phyloP scores from a whole-genome alignment of 2,329 filamentous ascomycete species.

The Cercospora citrullina region DNA sequence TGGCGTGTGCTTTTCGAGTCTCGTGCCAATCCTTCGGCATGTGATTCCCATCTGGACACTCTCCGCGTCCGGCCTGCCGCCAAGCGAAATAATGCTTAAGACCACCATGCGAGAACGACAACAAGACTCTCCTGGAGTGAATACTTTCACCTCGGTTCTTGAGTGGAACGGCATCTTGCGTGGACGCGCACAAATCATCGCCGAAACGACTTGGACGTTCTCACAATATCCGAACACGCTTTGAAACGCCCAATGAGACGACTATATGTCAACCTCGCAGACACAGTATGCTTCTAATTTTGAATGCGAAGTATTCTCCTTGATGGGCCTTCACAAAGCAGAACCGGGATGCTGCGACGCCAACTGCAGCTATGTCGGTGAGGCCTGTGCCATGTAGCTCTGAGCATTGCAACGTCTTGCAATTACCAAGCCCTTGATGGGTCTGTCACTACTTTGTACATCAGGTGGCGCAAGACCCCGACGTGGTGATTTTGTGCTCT shows the following conservation, averaged over 20 bases:
- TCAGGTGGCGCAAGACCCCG: neutral
- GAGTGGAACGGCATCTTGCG: neutral
- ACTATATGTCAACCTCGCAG: neutral
- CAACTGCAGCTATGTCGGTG: neutral
- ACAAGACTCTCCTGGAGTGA: neutral
- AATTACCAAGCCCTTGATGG: neutral
- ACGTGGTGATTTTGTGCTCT: neutral
- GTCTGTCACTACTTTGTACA: neutral
- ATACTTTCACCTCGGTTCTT: neutral
- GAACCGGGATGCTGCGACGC: neutral
- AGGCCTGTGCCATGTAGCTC: neutral
- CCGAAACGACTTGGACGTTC: neutral
- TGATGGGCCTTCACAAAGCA: neutral
- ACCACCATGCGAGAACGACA: neutral
- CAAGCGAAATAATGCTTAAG: neutral
- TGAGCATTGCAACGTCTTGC: neutral
- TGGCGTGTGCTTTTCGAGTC: constrained; percentile 4
- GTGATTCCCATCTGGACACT: neutral
- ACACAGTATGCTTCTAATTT: neutral
- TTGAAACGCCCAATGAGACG: neutral
- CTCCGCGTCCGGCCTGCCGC: neutral
- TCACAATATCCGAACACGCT: no score
- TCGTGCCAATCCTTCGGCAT: constrained; percentile 6
- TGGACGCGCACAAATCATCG: neutral
- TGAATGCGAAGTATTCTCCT: neutral